phyloP scores from a whole-genome alignment of 2,329 filamentous ascomycete genomes.

The Apiospora arundinis region DNA sequence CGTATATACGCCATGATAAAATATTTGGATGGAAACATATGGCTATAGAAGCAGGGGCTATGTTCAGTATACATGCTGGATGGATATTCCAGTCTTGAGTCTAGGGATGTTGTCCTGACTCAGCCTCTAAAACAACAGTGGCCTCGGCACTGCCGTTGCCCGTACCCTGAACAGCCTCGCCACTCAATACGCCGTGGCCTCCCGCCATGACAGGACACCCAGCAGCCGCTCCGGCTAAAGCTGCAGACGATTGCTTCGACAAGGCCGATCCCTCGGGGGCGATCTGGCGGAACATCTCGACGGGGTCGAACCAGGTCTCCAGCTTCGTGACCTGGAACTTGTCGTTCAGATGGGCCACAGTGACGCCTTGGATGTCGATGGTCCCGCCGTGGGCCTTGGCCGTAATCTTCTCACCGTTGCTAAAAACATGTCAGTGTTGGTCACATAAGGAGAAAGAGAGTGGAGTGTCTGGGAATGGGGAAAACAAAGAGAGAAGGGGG shows the following conservation, averaged over 20 bases:
- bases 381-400: conserved; percentile 64
- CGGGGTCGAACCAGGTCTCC: conserved; percentile 70
- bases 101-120: neutral
- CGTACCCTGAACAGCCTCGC: neutral
- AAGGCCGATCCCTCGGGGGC: conserved; percentile 24
- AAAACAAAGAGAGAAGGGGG: neutral
- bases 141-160: neutral
- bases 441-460: neutral
- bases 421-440: neutral
- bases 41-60: neutral
- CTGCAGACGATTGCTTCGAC: neutral
- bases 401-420: conserved; percentile 62
- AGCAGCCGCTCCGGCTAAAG: neutral
- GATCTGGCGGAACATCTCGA: conserved; percentile 73
- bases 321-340: conserved; percentile 63
- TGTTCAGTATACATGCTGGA: neutral
- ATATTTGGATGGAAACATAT: no score
- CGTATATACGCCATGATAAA: no score
- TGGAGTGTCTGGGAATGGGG: neutral
- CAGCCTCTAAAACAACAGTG: conserved; percentile 2
- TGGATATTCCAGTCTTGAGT: no score
- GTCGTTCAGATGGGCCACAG: conserved; percentile 66
- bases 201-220: conserved; percentile 8
- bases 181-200: neutral
- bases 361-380: conserved; percentile 70